A percentile compares a stretch with the other conserved stretches of the same genome.
These are phyloP conservation scores for Lactarius akahatsu DNA, from an alignment of 768 basidiomycete genomes.

Conservation along the genomic window DNA sequence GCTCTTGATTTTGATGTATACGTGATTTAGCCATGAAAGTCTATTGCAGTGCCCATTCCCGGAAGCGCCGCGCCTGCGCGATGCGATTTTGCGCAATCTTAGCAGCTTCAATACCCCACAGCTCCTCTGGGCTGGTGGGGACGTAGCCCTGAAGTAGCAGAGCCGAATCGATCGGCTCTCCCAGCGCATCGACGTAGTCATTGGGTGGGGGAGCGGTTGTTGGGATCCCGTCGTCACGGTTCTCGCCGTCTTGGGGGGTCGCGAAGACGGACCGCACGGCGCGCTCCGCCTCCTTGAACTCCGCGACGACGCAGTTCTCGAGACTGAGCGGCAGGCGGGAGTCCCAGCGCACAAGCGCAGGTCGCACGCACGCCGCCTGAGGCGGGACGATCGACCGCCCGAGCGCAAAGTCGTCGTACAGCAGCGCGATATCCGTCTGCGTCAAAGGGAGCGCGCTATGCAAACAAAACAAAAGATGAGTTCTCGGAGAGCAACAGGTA, in stretches of 20 bases:
- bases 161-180: conserved; percentile 29
- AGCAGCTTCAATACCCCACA: conserved; percentile 24
- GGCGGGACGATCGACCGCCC: conserved; percentile 80
- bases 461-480: not conserved
- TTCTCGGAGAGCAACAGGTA: conserved; percentile 1
- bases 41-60: conserved; percentile 19
- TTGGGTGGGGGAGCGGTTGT: conserved; percentile 17
- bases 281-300: conserved; percentile 66
- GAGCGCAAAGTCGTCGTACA: conserved; percentile 87
- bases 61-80: conserved; percentile 16
- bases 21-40: not conserved
- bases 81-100: conserved; percentile 10
- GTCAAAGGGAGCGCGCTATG: conserved; percentile 74
- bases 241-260: conserved; percentile 15
- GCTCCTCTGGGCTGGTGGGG: conserved; percentile 19
- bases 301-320: conserved; percentile 89
- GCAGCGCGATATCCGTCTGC: conserved; percentile 76
- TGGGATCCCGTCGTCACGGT: not conserved
- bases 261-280: conserved; percentile 51
- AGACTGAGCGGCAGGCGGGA: conserved; percentile 55
- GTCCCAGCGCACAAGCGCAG: conserved; percentile 84
- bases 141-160: not conserved
- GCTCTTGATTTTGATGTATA: not conserved
- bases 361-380: conserved; percentile 65
- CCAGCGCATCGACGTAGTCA: conserved; percentile 31